Percentiles rank a stretch among this genome's conserved stretches.
These are phyloP conservation scores for Diplodia scrobiculata DNA, from an alignment of 2,329 filamentous ascomycete genomes.

Conservation along the genomic window DNA sequence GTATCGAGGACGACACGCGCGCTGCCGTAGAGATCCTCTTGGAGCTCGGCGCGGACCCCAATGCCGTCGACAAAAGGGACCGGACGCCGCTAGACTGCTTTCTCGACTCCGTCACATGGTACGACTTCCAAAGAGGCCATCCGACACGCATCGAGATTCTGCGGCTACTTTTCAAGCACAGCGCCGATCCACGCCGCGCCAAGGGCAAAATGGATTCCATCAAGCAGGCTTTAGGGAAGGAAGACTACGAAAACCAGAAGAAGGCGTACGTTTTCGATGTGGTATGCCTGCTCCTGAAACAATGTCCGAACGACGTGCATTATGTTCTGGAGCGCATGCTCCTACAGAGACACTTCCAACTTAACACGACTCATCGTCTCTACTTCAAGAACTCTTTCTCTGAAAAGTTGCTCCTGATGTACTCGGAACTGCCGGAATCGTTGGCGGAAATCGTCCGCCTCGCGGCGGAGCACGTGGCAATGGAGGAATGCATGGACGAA, in stretches of 20 bases:
- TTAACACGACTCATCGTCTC: neutral
- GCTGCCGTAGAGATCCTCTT: neutral
- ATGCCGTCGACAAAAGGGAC: neutral
- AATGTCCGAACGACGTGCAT: neutral
- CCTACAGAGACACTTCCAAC: too few species aligned
- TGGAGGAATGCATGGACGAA: neutral
- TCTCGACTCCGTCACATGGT: neutral
- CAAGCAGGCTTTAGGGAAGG: neutral
- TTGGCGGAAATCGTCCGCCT: neutral
- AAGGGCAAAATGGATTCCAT: neutral
- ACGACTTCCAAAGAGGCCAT: neutral
- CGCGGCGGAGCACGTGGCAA: neutral
- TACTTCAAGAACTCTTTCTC: neutral
- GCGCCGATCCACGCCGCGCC: neutral
- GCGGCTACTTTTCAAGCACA: neutral
- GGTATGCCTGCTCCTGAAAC: constrained; percentile 2
- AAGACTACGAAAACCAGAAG: neutral
- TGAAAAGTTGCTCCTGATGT: rapidly evolving
- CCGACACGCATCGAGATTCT: neutral
- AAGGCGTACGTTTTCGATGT: neutral
- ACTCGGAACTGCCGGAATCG: neutral
- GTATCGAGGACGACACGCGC: neutral
- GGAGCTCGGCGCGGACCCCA: neutral
- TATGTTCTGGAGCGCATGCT: neutral
- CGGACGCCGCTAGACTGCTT: neutral